These are phyloP conservation scores for Rhizomucor pusillus DNA, from an alignment of 371 early-diverging fungal species.

Conservation along the genomic window DNA sequence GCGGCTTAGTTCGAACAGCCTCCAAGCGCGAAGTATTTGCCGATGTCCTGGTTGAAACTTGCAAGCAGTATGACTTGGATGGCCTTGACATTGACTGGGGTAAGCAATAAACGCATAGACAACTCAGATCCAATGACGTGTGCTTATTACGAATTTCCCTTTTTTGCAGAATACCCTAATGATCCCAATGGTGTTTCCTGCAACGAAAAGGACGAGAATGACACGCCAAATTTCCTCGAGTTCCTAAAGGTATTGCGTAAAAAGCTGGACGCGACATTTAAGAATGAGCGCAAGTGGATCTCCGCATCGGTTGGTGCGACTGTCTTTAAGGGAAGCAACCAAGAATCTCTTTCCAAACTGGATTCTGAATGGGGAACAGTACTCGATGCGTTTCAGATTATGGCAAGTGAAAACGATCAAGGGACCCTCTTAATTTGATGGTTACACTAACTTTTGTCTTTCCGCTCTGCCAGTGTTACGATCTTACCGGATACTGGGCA, in stretches of 20 bases:
- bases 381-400: constrained; percentile 17
- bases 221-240: constrained; percentile 47
- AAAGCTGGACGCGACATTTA: constrained; percentile 18
- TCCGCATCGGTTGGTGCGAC: constrained; percentile 15
- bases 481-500: constrained; percentile 28
- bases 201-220: constrained; percentile 35
- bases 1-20: constrained; percentile 15
- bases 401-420: constrained; percentile 21
- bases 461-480: constrained; percentile 27
- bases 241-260: constrained; percentile 22
- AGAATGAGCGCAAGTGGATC: constrained; percentile 11
- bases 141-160: constrained; percentile 1
- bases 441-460: constrained; percentile 32
- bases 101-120: constrained; percentile 6
- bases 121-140: background rate
- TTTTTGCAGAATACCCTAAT: constrained; percentile 36
- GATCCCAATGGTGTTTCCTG: constrained; percentile 31
- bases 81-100: constrained; percentile 62
- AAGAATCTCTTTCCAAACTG: constrained; percentile 13
- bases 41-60: constrained; percentile 23
- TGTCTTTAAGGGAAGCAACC: constrained; percentile 14
- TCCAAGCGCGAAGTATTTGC: constrained; percentile 16
- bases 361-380: constrained; percentile 7
- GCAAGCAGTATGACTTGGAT: constrained; percentile 48
- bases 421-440: background rate